A percentile compares a stretch with the other conserved stretches of the same genome.
These are phyloP conservation scores for Auriscalpium orientale DNA, from an alignment of 768 basidiomycete genomes.

Conservation along the genomic window DNA sequence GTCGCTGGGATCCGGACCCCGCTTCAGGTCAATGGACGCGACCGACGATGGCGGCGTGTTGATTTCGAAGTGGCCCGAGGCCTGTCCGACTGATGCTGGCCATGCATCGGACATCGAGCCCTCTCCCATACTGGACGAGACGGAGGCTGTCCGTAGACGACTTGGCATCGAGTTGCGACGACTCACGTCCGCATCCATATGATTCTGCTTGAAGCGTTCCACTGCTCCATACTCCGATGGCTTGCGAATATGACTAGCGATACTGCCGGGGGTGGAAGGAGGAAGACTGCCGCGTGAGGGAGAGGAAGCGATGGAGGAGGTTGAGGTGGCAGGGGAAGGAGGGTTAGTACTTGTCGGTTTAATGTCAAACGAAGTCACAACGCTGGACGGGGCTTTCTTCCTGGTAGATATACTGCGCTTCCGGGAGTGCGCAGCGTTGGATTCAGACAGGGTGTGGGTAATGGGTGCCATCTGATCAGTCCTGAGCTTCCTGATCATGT, in stretches of 20 bases:
- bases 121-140: conserved; percentile 70
- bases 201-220: conserved; percentile 80
- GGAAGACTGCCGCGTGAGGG: conserved; percentile 70
- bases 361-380: conserved; percentile 59
- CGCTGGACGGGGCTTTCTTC: conserved; percentile 74
- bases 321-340: conserved; percentile 87
- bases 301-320: conserved; percentile 85
- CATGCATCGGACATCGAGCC: conserved; percentile 73
- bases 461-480: conserved; percentile 83
- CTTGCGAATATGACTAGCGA: conserved; percentile 62
- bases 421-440: conserved; percentile 48
- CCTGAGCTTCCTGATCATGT: conserved; percentile 92
- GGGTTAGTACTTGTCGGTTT: conserved; percentile 64
- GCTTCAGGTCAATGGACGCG: conserved; percentile 74
- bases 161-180: conserved; percentile 82
- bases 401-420: conserved; percentile 72
- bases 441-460: conserved; percentile 64
- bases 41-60: conserved; percentile 78
- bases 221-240: conserved; percentile 86
- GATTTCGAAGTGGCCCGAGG: conserved; percentile 43
- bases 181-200: conserved; percentile 62
- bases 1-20: conserved; percentile 71
- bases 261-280: conserved; percentile 64
- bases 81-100: conserved; percentile 49
- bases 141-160: conserved; percentile 77